Evolutionary conservation across 352 stramenopile species (phyloP).

Genomic region (Discostella stelligera): DNA sequence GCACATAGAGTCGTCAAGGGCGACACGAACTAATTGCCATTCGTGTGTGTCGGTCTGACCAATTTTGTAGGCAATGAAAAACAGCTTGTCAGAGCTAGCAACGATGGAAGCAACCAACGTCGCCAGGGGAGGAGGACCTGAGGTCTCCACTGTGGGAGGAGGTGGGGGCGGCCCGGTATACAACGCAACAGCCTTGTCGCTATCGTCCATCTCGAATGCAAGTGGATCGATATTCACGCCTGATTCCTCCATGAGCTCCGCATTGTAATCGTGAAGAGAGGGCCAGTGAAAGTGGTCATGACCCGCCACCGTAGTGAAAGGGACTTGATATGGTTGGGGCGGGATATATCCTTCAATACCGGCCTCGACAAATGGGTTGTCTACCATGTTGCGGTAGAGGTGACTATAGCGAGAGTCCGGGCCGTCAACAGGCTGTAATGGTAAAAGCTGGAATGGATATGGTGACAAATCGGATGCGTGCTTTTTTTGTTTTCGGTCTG

Average conservation of each 20-base stretch:
- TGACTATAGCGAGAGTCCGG: slow-evolving; percentile 13
- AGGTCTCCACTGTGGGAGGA: neutral
- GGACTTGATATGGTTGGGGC: neutral
- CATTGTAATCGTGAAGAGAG: neutral
- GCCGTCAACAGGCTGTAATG: too few species aligned
- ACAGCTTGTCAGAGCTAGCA: neutral
- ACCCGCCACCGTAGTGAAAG: neutral
- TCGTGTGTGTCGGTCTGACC: too few species aligned
- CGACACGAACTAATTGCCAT: slow-evolving; percentile 9
- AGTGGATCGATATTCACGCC: neutral
- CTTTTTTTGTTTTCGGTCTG: slow-evolving; percentile 6
- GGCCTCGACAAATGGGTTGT: too few species aligned
- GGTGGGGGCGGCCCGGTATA: slow-evolving; percentile 6
- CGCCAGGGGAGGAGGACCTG: neutral
- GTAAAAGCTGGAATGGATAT: slow-evolving; percentile 12
- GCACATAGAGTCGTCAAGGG: neutral
- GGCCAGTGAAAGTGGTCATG: neutral
- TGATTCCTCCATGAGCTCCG: neutral
- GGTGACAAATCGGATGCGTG: slow-evolving; percentile 14
- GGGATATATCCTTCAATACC: slow-evolving; percentile 10
- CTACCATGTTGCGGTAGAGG: neutral
- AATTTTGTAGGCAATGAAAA: neutral
- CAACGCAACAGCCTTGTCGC: neutral
- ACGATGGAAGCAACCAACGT: neutral
- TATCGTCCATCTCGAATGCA: neutral